These are phyloP conservation scores for Coemansia sp. DNA, from an alignment of 192 early-diverging fungal species.

Conservation along the genomic window DNA sequence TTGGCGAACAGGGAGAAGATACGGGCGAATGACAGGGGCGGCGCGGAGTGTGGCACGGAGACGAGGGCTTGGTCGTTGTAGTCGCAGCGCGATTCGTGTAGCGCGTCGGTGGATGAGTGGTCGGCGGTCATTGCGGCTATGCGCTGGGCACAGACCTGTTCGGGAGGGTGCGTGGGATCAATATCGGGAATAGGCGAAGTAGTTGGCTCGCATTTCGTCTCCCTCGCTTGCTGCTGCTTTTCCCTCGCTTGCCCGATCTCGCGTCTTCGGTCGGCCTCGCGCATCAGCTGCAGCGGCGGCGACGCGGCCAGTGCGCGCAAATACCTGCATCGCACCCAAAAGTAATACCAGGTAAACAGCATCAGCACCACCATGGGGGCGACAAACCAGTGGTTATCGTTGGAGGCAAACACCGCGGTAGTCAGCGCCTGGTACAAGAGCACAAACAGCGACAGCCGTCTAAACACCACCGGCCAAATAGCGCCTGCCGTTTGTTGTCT, in stretches of 20 bases:
- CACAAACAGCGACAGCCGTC: conserved; percentile 64
- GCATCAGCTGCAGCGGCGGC: conserved; percentile 49
- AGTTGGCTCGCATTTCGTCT: neutral
- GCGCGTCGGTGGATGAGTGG: neutral
- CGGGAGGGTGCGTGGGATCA: too few relatives aligned
- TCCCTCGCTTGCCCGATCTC: conserved; percentile 14
- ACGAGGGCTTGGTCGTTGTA: conserved; percentile 20
- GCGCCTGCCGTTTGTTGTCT: conserved; percentile 67
- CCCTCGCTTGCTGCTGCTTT: neutral
- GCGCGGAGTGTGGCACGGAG: conserved; percentile 5
- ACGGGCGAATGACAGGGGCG: conserved; percentile 11
- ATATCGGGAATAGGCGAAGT: neutral
- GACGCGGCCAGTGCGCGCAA: conserved; percentile 23
- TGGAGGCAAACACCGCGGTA: conserved; percentile 63
- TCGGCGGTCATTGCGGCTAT: neutral
- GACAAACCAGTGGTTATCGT: conserved; percentile 50
- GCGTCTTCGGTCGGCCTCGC: conserved; percentile 46
- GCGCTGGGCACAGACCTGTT: neutral
- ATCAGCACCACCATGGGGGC: conserved; percentile 48
- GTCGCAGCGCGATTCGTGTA: neutral
- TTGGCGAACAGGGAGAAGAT: neutral
- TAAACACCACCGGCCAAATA: conserved; percentile 71
- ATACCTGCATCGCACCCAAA: conserved; percentile 36
- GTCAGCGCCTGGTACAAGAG: conserved; percentile 66
- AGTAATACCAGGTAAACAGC: conserved; percentile 49